Evolutionary conservation across 2,329 filamentous ascomycete species (phyloP), one percentile per base, ranked within the genome.

Genomic region (Fusarium sulawesiense): DNA sequence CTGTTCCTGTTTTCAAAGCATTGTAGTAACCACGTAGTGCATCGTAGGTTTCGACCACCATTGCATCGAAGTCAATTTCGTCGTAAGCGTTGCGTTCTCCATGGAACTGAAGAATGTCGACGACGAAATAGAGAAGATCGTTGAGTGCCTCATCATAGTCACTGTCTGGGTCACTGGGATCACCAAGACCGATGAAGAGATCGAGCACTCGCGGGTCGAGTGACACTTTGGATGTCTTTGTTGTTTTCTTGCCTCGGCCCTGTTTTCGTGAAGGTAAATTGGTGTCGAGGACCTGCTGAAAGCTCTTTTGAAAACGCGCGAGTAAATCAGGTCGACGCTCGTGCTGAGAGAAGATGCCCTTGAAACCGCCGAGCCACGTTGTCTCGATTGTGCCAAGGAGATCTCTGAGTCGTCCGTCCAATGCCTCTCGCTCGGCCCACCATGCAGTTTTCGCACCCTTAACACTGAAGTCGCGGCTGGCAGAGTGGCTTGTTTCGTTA

Each of bases 71-170:
- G 79, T 98, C 95, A 68, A 99, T 93, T 81, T 99, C 96, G 74
- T 99, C 96, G 80, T 98, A 98, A 1, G 97, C 96, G 77, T 98
- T 99, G 49, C 90, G 88, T 81, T 99, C 97, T 18, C 96, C 96
- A 73, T 97, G 93, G 79, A 99, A 98, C 78, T 98, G 96, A 4
- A 99, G 85, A 54, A 98, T 94, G 75, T 99, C 96, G 8, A 99
- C 91, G 2, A 98, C 92, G 77, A 98, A 98, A 81, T 98, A 98
- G 6, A 99, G 87, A 29, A 99, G 83, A 77, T 99, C 96, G 72
- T 91, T 93, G n/a, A 99, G 83, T 1, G 91, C 89, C 75, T 98
- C 95, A 68, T 98, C 95, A 23, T 97, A 86, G 67, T 97, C 93
- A 61, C 83, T 81, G 10, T 90, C 88, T 3, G 90, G 87, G 10